A percentile compares a stretch with the other conserved stretches of the same genome.
phyloP scores from a whole-genome alignment of 225 moss, liverwort and hornwort species.

The Bryoerythrophyllum caledonicum region DNA sequence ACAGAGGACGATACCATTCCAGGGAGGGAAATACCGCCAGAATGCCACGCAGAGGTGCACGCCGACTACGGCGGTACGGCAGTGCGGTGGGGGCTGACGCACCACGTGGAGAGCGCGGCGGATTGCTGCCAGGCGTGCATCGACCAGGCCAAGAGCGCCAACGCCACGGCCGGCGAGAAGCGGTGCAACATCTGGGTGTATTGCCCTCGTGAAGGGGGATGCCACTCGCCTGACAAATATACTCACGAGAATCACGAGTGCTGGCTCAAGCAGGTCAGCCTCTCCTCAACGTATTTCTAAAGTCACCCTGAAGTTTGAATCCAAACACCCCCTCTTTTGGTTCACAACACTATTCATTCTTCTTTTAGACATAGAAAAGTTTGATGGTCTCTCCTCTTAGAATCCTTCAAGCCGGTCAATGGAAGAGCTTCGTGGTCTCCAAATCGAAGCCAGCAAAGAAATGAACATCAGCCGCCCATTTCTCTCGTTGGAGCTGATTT shows the following conservation, averaged over 20 bases:
- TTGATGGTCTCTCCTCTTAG: no score
- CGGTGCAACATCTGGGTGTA: conserved; percentile 97
- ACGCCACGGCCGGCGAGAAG: conserved; percentile 48
- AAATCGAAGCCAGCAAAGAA: no score
- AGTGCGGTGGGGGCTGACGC: conserved; percentile 84
- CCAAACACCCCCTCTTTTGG: no score
- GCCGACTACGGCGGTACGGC: conserved; percentile 83
- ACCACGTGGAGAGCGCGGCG: conserved; percentile 79
- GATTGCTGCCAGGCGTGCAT: conserved; percentile 96
- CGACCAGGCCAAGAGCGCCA: conserved; percentile 71
- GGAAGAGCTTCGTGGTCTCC: no score
- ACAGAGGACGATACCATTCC: conserved; percentile 76
- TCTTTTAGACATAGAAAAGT: no score
- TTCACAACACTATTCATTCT: no score
- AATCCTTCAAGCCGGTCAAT: no score
- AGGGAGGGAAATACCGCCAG: conserved; percentile 58
- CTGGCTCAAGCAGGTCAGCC: conserved; percentile 92
- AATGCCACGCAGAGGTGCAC: conserved; percentile 81
- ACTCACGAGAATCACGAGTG: conserved; percentile 82
- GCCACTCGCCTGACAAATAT: conserved; percentile 84
- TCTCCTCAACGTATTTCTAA: no score
- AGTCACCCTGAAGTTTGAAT: no score
- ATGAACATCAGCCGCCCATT: no score
- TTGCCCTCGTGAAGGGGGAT: conserved; percentile 75
- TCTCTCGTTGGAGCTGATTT: no score